phyloP scores from a whole-genome alignment of 306 rosid genomes.

The Clitoria ternatea region DNA sequence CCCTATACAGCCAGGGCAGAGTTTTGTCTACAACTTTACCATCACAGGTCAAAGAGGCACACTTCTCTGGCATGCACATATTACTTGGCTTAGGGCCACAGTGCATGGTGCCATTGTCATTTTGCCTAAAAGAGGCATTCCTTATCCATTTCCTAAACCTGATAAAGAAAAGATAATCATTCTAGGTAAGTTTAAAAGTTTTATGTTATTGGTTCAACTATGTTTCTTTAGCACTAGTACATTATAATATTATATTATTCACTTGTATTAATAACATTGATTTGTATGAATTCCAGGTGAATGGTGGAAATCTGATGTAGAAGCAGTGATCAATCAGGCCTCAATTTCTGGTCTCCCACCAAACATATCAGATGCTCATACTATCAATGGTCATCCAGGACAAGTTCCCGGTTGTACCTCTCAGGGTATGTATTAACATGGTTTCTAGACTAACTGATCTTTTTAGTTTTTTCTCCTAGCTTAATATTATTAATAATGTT shows the following conservation, averaged over 20 bases:
- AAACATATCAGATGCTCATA: slow-evolving; percentile 66
- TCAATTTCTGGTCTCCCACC: slow-evolving; percentile 51
- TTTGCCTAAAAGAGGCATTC: slow-evolving; percentile 52
- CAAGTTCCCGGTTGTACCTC: slow-evolving; percentile 56
- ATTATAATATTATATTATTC: neutral
- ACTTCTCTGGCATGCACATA: slow-evolving; percentile 84
- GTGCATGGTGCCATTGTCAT: slow-evolving; percentile 67
- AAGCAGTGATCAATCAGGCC: slow-evolving; percentile 52
- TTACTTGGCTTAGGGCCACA: slow-evolving; percentile 72
- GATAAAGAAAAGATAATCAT: slow-evolving; percentile 50
- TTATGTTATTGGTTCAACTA: neutral
- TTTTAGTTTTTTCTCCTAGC: neutral
- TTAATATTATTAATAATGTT: neutral
- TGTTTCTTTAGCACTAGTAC: neutral
- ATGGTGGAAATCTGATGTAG: slow-evolving; percentile 87
- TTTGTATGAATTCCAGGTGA: slow-evolving; percentile 39
- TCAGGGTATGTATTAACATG: slow-evolving; percentile 37
- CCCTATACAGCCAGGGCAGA: slow-evolving; percentile 62
- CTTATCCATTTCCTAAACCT: slow-evolving; percentile 72
- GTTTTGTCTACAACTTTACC: slow-evolving; percentile 63
- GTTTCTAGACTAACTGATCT: neutral
- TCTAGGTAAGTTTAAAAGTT: slow-evolving; percentile 36
- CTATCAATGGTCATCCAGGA: slow-evolving; percentile 65
- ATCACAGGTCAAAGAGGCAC: slow-evolving; percentile 71
- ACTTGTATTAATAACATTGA: neutral